These are phyloP conservation scores for Eucalyptus erythrocorys DNA, from an alignment of 345 rosid species.

Conservation along the genomic window DNA sequence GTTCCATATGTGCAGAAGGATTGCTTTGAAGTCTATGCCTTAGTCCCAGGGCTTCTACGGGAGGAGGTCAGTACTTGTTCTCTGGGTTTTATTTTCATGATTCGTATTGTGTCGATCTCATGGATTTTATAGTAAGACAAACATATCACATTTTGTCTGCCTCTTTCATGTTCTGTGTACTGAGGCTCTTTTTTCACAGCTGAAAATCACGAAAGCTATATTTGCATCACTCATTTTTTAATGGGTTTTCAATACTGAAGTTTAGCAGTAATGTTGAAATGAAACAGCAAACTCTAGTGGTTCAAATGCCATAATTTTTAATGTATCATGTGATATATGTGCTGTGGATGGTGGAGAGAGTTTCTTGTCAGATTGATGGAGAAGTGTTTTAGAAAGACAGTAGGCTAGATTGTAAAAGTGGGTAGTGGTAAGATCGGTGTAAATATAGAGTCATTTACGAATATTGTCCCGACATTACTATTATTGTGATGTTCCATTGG, in stretches of 20 bases:
- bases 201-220: not conserved
- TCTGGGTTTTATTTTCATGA: not conserved
- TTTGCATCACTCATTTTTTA: not conserved
- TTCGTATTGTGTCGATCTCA: not conserved
- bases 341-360: not conserved
- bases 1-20: conserved; percentile 31
- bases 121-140: not conserved
- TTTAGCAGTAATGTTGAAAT: not conserved
- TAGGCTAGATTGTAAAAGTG: not conserved
- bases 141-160: not conserved
- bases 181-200: not conserved
- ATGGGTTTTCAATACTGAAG: not conserved
- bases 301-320: not conserved
- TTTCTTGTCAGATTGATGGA: not conserved
- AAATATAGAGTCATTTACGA: not conserved
- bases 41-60: conserved; percentile 67
- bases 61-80: conserved; percentile 38
- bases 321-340: not conserved
- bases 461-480: not conserved
- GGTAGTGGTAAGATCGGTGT: not conserved
- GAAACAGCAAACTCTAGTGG: not conserved
- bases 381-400: not conserved
- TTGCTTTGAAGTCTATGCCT: conserved; percentile 60
- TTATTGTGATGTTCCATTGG: not conserved
- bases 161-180: not conserved